Percentiles rank a stretch among this genome's conserved stretches.
phyloP scores from a whole-genome alignment of 306 rosid genomes.

The Cajanus cajan region DNA sequence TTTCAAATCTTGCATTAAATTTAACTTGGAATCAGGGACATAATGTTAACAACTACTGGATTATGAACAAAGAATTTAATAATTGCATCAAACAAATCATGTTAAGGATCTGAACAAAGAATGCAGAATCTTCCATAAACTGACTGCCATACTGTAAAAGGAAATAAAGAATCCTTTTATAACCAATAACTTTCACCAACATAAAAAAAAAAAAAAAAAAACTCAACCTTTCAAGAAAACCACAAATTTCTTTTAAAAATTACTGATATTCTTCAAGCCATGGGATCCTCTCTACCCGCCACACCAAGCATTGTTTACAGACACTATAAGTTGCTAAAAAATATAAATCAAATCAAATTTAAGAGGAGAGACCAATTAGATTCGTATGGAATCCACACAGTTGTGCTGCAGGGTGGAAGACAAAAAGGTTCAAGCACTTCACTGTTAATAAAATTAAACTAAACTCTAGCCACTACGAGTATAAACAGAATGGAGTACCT shows the following conservation, averaged over 20 bases:
- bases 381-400: conserved; percentile 28
- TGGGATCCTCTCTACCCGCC: background rate
- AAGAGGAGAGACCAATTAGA: background rate
- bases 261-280: background rate
- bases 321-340: background rate
- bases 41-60: background rate
- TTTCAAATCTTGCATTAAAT: conserved; percentile 7
- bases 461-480: background rate
- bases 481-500: conserved; percentile 52
- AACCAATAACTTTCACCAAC: background rate
- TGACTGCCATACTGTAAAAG: background rate
- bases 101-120: conserved; percentile 19
- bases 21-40: conserved; percentile 9
- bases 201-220: too few species aligned
- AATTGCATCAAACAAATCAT: conserved; percentile 12
- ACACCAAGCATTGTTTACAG: background rate
- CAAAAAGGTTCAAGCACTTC: background rate
- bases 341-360: background rate
- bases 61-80: background rate
- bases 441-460: background rate
- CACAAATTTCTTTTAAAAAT: background rate
- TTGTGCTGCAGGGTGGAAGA: conserved; percentile 13
- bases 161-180: background rate
- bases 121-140: conserved; percentile 15
- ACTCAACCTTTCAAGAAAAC: background rate